Percentiles rank a stretch among this genome's conserved stretches.
Evolutionary conservation across 2,329 filamentous ascomycete species (phyloP).

Genomic region (Sporothrix humicola): DNA sequence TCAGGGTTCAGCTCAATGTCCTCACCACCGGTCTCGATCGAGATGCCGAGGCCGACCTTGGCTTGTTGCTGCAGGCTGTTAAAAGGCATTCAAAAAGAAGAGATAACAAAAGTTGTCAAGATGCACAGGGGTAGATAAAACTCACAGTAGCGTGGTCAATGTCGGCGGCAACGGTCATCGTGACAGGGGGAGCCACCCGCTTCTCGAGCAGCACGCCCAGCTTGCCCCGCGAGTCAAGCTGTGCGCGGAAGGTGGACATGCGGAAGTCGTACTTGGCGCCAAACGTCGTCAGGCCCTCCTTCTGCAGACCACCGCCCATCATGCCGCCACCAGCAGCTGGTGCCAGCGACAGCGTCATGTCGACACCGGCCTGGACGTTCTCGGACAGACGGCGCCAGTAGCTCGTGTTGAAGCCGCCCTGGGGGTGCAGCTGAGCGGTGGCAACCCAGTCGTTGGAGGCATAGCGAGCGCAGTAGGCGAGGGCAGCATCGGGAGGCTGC

Average conservation of each 20-base stretch:
- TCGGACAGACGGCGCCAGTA: constrained; percentile 95
- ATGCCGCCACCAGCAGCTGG: constrained; percentile 59
- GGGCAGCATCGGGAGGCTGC: constrained; percentile 85
- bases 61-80: constrained; percentile 75
- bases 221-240: constrained; percentile 94
- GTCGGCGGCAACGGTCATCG: constrained; percentile 93
- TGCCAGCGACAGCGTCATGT: constrained; percentile 86
- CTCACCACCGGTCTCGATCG: constrained; percentile 83
- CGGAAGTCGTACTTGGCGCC: constrained; percentile 99
- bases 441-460: constrained; percentile 92
- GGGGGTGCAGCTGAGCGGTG: constrained; percentile 85
- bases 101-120: too few species aligned
- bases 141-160: constrained; percentile 94
- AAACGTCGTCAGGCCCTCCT: constrained; percentile 88
- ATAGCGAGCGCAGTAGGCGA: constrained; percentile 92
- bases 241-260: constrained; percentile 91
- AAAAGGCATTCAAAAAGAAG: constrained; percentile 38
- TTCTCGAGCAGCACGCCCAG: constrained; percentile 93
- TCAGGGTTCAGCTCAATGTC: constrained; percentile 88
- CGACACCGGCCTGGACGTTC: constrained; percentile 94
- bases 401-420: constrained; percentile 85
- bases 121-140: constrained; percentile 37
- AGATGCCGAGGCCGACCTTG: constrained; percentile 93
- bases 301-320: constrained; percentile 78
- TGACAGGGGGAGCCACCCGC: constrained; percentile 89